Base-by-base conservation (phyloP, 2,329 filamentous ascomycete species). In the Colletotrichum lupini region DNA sequence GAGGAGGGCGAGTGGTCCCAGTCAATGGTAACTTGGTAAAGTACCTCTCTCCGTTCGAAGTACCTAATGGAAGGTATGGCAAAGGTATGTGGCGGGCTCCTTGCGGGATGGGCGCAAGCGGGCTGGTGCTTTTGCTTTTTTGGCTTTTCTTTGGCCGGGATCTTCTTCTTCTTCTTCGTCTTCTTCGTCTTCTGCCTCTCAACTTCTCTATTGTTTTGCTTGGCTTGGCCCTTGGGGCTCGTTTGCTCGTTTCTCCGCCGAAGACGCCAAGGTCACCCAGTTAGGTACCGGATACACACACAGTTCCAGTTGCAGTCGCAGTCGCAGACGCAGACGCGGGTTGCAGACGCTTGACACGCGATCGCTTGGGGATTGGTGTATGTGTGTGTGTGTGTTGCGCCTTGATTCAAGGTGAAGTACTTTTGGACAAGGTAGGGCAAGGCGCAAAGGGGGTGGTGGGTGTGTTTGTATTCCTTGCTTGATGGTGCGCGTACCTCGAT, bases 171-270 rank as follows among this genome's bases (percentile, higher is more conserved):
- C 30, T 30, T 30, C 28, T 28, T 8, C 30, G 11, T 32, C 30
- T 4, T 32, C 30, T 32, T 32, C 30, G 30, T 11, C 30, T 42
- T 60, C 35, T 16, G 16, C 14, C 16, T 42, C 35, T 42, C 35
- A 42, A 42, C 35, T 42, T 42, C 14, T 42, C 14, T 42, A 2
- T 42, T 16, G 35, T 14, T 42, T 42, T 32, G 35, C 12, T 37
- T 37, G 14, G 24, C 37, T 24, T 63, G 19, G 42, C 42, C 19
- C 42, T 19, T 16, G 42, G 42, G 42, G 55, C 32, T 68, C 49
- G 59, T 61, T 70, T 32, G 60, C 67, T 65, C 67, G 70, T 57
- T 69, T 70, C 60, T 73, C 70, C 70, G 70, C 70, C 70, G 60
- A 73, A 69, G 58, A 72, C 53, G 53, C 52, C 30, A 32, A 69